phyloP scores from a whole-genome alignment of 1,284 basidiomycete genomes.

The Trichosporon asahii region DNA sequence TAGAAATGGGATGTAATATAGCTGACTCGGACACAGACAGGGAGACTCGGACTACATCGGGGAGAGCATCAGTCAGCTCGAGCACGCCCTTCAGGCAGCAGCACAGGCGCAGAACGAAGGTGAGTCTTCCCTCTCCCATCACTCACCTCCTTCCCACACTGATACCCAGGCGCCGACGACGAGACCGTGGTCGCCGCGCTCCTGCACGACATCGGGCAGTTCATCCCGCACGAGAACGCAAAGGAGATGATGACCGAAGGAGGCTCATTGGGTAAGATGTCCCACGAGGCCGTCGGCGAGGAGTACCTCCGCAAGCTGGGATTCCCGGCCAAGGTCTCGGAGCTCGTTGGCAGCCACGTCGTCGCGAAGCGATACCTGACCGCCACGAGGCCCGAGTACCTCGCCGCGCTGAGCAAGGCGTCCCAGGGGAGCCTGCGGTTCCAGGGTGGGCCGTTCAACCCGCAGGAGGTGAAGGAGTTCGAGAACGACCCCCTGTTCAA shows the following conservation, averaged over 20 bases:
- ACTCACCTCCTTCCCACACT: background rate
- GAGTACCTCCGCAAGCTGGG: conserved; percentile 34
- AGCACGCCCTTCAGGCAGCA: conserved; percentile 38
- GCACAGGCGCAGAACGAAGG: conserved; percentile 20
- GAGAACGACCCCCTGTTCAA: conserved; percentile 30
- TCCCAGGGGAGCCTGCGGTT: conserved; percentile 32
- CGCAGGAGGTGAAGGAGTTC: conserved; percentile 31
- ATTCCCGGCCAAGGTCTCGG: conserved; percentile 36
- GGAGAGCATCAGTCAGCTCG: conserved; percentile 36
- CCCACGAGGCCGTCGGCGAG: conserved; percentile 40
- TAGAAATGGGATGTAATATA: background rate
- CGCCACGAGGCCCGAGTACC: conserved; percentile 30
- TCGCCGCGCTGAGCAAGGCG: conserved; percentile 28
- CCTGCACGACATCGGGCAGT: conserved; percentile 45
- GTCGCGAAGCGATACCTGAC: conserved; percentile 41
- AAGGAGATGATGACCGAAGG: conserved; percentile 30
- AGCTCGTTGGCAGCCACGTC: conserved; percentile 41
- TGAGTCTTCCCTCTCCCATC: background rate
- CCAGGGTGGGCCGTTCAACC: conserved; percentile 40
- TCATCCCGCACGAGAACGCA: conserved; percentile 31
- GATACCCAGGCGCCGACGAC: conserved; percentile 32
- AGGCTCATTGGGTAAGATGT: conserved; percentile 29
- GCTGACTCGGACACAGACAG: conserved; percentile 25
- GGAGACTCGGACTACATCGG: conserved; percentile 36
- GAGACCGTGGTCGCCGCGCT: conserved; percentile 42